Conservation (phyloP, 495 filamentous ascomycete species). For the Aspergillus carlsbadensis region DNA sequence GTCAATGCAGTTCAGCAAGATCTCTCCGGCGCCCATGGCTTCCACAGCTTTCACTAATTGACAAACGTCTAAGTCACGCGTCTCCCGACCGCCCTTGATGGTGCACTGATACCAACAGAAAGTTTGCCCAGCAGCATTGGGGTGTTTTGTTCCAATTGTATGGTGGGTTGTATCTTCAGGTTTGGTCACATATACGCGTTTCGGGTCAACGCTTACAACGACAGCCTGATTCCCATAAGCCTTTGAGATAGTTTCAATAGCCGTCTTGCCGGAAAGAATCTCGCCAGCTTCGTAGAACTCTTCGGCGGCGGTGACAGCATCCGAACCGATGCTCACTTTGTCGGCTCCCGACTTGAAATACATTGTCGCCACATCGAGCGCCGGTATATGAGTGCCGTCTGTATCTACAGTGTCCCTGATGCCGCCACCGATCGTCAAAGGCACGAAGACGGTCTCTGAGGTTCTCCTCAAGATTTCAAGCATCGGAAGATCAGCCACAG, state of each 20-base stretch:
- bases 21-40: constrained; percentile 93
- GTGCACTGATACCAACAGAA: constrained; percentile 99
- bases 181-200: constrained; percentile 79
- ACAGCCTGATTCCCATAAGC: constrained; percentile 98
- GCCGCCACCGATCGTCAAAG: constrained; percentile 90
- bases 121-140: constrained; percentile 72
- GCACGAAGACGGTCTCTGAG: constrained; percentile 94
- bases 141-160: constrained; percentile 67
- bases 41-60: constrained; percentile 88
- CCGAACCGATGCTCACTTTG: constrained; percentile 96
- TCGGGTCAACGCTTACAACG: constrained; percentile 92
- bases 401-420: constrained; percentile 88
- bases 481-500: constrained; percentile 89
- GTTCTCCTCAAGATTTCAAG: constrained; percentile 85
- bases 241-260: constrained; percentile 89
- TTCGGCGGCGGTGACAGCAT: constrained; percentile 89
- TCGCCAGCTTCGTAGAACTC: constrained; percentile 73
- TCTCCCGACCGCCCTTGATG: constrained; percentile 90
- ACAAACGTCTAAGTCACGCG: constrained; percentile 83
- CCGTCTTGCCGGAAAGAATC: constrained; percentile 72
- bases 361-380: constrained; percentile 89
- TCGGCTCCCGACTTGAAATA: constrained; percentile 99
- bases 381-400: constrained; percentile 82
- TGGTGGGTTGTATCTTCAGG: constrained; percentile 73
- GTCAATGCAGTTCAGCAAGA: constrained; percentile 95